Evolutionary conservation across 2,329 filamentous ascomycete species (phyloP).

Genomic region (Exophiala spinifera): DNA sequence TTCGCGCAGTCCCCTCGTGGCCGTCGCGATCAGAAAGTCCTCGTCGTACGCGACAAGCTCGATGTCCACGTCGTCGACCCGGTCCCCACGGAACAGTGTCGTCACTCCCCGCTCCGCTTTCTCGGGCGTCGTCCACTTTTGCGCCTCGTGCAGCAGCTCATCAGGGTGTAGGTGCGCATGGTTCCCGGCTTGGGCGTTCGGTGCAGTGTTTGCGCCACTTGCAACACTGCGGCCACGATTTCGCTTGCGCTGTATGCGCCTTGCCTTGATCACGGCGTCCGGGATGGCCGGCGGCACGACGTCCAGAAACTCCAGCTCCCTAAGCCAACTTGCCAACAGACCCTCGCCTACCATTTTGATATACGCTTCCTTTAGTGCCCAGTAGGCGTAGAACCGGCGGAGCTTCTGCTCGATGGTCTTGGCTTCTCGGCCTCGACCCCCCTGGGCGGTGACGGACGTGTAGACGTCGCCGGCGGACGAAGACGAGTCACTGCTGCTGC

Average conservation of each 20-base stretch:
- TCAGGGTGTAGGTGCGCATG: neutral
- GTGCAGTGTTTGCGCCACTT: neutral
- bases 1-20: slow-evolving; percentile 40
- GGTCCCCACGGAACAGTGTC: slow-evolving; percentile 48
- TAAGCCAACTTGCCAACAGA: slow-evolving; percentile 59
- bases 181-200: neutral
- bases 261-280: slow-evolving; percentile 36
- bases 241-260: neutral
- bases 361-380: slow-evolving; percentile 65
- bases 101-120: slow-evolving; percentile 43
- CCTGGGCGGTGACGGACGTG: neutral
- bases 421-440: slow-evolving; percentile 30
- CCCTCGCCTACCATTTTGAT: slow-evolving; percentile 66
- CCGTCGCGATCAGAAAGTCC: slow-evolving; percentile 58
- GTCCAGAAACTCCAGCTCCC: slow-evolving; percentile 58
- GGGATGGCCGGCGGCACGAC: slow-evolving; percentile 52
- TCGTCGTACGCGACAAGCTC: slow-evolving; percentile 58
- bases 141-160: slow-evolving; percentile 10
- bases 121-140: slow-evolving; percentile 34
- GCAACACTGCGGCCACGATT: neutral
- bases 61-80: slow-evolving; percentile 53
- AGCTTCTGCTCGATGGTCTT: slow-evolving; percentile 54
- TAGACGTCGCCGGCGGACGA: neutral
- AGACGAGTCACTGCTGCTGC: slow-evolving; percentile 4
- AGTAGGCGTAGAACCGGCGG: slow-evolving; percentile 62